Evolutionary conservation across 129 eudicot species (phyloP), one percentile per base, ranked within the genome.

Genomic region (Artemisia annua): DNA sequence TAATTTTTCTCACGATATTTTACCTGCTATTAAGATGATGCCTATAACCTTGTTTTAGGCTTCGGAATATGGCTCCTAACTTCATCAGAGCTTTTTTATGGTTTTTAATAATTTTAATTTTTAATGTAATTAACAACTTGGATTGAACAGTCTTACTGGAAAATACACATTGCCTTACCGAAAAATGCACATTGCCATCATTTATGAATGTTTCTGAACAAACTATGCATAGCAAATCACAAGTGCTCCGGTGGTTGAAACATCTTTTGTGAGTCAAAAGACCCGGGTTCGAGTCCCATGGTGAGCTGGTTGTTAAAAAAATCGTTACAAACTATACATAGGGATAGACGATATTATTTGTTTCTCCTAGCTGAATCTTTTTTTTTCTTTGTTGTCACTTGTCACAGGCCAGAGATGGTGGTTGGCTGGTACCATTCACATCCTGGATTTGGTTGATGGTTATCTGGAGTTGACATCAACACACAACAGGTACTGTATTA

Each of bases 391-490:
- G n/a, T n/a, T n/a, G n/a, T n/a, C n/a, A n/a, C n/a, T 48, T 53
- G 64, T 30, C 16, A 48, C 83, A 89, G 98, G 77, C 98, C 98
- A 26, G 98, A 92, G 83, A 92, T 92, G 98, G 98, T 92, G 66
- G 96, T 87, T 65, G 98, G 98, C 55, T 92, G 96, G 98, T 92
- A 92, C 70, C 96, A 92, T 82, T 92, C 96, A 53, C 98, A 92
- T 87, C 96, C 98, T 79, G 98, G 98, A 77, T 92, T 92, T 71
- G 98, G 98, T 49, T 92, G 98, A 19, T 92, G 98, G 98, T 91
- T 89, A 44, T 92, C 98, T 80, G 98, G 98, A 62, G 98, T 92
- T 28, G 98, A 92, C 87, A 92, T 92, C 78, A 92, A 92, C 67
- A 92, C 98, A 24, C 96, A 92, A 70, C 98, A 92, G 96, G 98